Evolutionary conservation across 805 yeast genomes (phyloP).

Genomic region (Middelhovenomyces tepae): DNA sequence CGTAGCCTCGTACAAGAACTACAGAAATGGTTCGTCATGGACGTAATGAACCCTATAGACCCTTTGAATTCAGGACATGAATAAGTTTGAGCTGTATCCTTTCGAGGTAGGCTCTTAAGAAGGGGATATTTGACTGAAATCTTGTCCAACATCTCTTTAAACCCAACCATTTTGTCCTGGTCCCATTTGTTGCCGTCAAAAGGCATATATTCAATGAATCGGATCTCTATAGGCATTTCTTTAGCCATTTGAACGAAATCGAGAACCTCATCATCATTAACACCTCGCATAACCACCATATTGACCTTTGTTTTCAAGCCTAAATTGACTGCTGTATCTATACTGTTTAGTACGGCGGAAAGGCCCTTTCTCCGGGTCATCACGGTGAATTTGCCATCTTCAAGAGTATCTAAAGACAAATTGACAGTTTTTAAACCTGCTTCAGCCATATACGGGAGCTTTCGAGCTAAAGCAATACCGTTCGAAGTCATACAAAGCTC

Average conservation of each 20-base stretch:
- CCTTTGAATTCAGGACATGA: slow-evolving; percentile 37
- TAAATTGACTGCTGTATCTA: slow-evolving; percentile 36
- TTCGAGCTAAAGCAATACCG: slow-evolving; percentile 42
- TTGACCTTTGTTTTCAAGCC: slow-evolving; percentile 41
- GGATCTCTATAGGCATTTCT: slow-evolving; percentile 35
- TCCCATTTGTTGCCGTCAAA: slow-evolving; percentile 50
- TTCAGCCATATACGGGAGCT: slow-evolving; percentile 33
- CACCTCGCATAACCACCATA: slow-evolving; percentile 40
- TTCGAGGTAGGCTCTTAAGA: slow-evolving; percentile 18
- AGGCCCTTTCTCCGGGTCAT: slow-evolving; percentile 46
- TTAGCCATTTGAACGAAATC: slow-evolving; percentile 38
- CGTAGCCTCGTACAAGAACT: slow-evolving; percentile 44
- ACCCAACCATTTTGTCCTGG: slow-evolving; percentile 36
- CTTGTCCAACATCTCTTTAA: slow-evolving; percentile 33
- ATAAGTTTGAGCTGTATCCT: slow-evolving; percentile 42
- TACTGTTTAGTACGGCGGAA: slow-evolving; percentile 35
- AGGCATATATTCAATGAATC: slow-evolving; percentile 54
- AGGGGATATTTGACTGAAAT: slow-evolving; percentile 29
- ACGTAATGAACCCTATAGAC: slow-evolving; percentile 43
- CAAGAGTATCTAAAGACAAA: slow-evolving; percentile 41
- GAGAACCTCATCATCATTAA: slow-evolving; percentile 44
- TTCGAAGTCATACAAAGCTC: slow-evolving; percentile 46
- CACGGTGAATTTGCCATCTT: slow-evolving; percentile 41
- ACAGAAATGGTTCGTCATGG: slow-evolving; percentile 48
- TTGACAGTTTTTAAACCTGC: slow-evolving; percentile 42